phyloP scores from a whole-genome alignment of 768 basidiomycete species.

The Trametes maxima region DNA sequence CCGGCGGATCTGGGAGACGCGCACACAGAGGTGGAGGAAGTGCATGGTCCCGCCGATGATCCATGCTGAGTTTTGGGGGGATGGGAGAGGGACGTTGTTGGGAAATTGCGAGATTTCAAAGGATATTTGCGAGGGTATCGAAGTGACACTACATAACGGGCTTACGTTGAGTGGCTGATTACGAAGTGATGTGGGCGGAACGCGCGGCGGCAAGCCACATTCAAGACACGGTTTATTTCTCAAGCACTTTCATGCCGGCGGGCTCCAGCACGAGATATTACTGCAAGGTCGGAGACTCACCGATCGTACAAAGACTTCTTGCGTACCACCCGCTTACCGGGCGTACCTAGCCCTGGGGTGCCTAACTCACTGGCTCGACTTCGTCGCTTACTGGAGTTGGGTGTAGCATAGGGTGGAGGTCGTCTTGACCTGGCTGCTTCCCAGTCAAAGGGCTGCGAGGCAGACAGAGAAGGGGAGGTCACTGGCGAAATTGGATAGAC shows the following conservation, averaged over 20 bases:
- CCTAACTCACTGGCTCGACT: slow-evolving; percentile 29
- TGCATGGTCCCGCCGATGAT: slow-evolving; percentile 68
- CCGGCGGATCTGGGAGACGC: slow-evolving; percentile 56
- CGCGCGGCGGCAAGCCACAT: no score
- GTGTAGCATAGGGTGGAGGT: slow-evolving; percentile 74
- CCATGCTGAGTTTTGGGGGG: slow-evolving; percentile 64
- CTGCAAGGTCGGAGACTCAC: slow-evolving; percentile 38
- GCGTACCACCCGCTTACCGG: slow-evolving; percentile 58
- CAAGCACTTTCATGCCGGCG: no score
- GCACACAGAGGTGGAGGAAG: slow-evolving; percentile 64
- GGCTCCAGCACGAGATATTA: not conserved
- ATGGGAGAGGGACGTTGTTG: slow-evolving; percentile 75
- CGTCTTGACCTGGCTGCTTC: slow-evolving; percentile 72
- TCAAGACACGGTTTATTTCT: no score
- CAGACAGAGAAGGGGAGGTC: slow-evolving; percentile 73
- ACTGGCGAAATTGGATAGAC: slow-evolving; percentile 55
- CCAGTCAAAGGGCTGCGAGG: slow-evolving; percentile 84
- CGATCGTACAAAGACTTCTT: slow-evolving; percentile 66
- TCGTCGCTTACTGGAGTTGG: slow-evolving; percentile 42
- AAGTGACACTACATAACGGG: slow-evolving; percentile 49
- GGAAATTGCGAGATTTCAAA: slow-evolving; percentile 85
- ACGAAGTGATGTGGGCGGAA: not conserved
- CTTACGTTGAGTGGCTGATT: not conserved
- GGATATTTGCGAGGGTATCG: slow-evolving; percentile 69
- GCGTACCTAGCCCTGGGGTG: slow-evolving; percentile 36